Percentiles rank a stretch among this genome's conserved stretches.
Evolutionary conservation across 352 stramenopile genomes (phyloP).

Genomic region (Globisporangium acanthophoron): DNA sequence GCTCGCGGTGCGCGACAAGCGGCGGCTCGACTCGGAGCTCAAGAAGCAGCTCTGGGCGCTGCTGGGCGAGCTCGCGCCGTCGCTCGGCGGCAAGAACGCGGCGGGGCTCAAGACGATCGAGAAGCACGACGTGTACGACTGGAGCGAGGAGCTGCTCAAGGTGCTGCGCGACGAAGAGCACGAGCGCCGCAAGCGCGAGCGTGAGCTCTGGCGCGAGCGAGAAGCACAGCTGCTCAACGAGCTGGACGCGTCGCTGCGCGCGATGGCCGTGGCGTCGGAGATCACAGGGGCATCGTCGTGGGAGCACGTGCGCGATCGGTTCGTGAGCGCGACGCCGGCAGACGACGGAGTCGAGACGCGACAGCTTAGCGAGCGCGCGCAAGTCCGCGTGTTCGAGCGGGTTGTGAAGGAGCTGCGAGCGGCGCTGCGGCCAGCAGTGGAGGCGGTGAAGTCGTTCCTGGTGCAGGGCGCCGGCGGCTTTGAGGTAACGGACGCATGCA

Average conservation of each 20-base stretch:
- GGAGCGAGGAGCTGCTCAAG: conserved; percentile 44
- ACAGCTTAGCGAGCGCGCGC: conserved; percentile 35
- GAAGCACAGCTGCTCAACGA: conserved; percentile 28
- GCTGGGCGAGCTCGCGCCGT: conserved; percentile 18
- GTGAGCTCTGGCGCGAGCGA: conserved; percentile 31
- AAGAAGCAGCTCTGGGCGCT: conserved; percentile 44
- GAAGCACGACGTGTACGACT: conserved; percentile 60
- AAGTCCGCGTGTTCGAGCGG: conserved; percentile 54
- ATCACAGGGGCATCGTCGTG: conserved; percentile 5
- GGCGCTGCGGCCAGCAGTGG: conserved; percentile 19
- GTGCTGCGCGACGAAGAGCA: conserved; percentile 40
- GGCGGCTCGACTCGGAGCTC: conserved; percentile 35
- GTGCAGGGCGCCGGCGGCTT: conserved; percentile 13
- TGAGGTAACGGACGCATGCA: conserved; percentile 24
- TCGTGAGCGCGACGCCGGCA: not conserved
- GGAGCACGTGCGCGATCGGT: not conserved
- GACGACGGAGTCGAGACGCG: not conserved
- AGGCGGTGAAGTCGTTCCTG: conserved; percentile 24
- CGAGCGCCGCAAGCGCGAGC: conserved; percentile 40
- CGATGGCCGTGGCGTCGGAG: conserved; percentile 1
- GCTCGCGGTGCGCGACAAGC: conserved; percentile 17
- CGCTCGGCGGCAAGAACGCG: conserved; percentile 8
- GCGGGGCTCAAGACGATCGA: conserved; percentile 27
- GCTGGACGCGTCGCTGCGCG: conserved; percentile 18
- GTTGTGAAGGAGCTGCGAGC: conserved; percentile 34